Evolutionary conservation across 768 basidiomycete genomes (phyloP), one percentile per base, ranked within the genome.

Genomic region (Russula griseocarnosa): DNA sequence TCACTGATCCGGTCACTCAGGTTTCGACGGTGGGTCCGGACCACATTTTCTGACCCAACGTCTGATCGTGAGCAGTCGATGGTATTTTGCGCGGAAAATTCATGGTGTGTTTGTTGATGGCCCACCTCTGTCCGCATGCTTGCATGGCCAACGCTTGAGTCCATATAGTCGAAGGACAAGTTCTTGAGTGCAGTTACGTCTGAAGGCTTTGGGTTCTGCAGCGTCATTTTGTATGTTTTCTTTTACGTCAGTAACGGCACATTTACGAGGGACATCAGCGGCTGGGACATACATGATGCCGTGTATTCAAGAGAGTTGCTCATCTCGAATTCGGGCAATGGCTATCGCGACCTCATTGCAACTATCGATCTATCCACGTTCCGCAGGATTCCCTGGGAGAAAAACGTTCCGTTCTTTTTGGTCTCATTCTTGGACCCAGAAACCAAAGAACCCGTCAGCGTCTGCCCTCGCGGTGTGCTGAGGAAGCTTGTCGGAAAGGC

Each of bases 81-180:
- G 96, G 96, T 32, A 86, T 98, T 13, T 79, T 97, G 18, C 82
- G 96, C 36, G 96, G 96, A n/a, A 98, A 98, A 76, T 90, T 87
- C 72, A 92, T 93, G 90, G 90, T 88, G 69, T 51, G 79, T 56
- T 24, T 2, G 5, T 51, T 14, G 30, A 8, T 36, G 44, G 6
- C 16, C 11, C 36, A 24, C 40, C 53, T n/a, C 32, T 40, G 34
- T 53, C 50, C 60, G 13, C 50, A 57, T 10, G 58, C 49, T 34
- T 61, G 53, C 36, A 30, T 68, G 60, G 62, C 63, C 66, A 60
- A 42, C 67, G 44, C n/a, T 54, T 10, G 42, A 30, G 53, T 58
- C 20, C 9, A 42, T 36, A 62, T 73, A 97, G 93, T 90, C 89
- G 18, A 97, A 90, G 76, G 81, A 86, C 56, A 98, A 98, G 76